These are phyloP conservation scores for Solanum pinnatisectum DNA, from an alignment of 257 asterid species.

Conservation along the genomic window DNA sequence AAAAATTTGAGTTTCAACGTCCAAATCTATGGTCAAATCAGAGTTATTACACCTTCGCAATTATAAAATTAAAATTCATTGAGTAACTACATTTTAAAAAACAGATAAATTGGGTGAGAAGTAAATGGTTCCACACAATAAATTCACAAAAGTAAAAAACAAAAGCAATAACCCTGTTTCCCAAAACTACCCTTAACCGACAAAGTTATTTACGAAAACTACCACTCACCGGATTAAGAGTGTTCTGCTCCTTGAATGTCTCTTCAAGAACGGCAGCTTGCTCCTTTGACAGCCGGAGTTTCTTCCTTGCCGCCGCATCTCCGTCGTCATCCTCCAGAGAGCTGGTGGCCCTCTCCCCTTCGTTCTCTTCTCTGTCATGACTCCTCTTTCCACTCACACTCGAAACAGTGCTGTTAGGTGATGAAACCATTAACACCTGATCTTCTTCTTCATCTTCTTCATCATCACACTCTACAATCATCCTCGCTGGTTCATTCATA, in stretches of 20 bases:
- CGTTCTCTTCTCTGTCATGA: slow-evolving; percentile 22
- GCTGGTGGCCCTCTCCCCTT: slow-evolving; percentile 68
- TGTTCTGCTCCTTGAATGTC: slow-evolving; percentile 80
- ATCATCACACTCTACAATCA: slow-evolving; percentile 23
- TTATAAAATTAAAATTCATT: background rate
- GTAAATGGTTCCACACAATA: background rate
- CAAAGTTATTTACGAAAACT: background rate
- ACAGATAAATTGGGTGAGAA: background rate
- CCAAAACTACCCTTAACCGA: slow-evolving; percentile 11
- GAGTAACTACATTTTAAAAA: background rate
- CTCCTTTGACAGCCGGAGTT: slow-evolving; percentile 85
- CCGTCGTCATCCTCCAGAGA: slow-evolving; percentile 78
- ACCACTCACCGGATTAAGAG: slow-evolving; percentile 82
- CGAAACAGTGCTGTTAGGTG: slow-evolving; percentile 92
- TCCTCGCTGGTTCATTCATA: slow-evolving; percentile 47
- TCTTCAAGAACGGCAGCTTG: slow-evolving; percentile 91
- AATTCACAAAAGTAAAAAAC: background rate
- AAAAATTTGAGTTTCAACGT: no score
- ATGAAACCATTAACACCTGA: slow-evolving; percentile 55
- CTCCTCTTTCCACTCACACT: slow-evolving; percentile 89
- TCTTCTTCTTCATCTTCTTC: slow-evolving; percentile 11
- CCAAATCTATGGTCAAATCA: no score
- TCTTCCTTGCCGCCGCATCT: slow-evolving; percentile 76
- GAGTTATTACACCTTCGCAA: background rate
- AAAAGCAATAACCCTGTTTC: background rate